A percentile compares a stretch with the other conserved stretches of the same genome.
Conservation (phyloP, 805 yeast genomes). For the Wickerhamomyces mucosus region DNA sequence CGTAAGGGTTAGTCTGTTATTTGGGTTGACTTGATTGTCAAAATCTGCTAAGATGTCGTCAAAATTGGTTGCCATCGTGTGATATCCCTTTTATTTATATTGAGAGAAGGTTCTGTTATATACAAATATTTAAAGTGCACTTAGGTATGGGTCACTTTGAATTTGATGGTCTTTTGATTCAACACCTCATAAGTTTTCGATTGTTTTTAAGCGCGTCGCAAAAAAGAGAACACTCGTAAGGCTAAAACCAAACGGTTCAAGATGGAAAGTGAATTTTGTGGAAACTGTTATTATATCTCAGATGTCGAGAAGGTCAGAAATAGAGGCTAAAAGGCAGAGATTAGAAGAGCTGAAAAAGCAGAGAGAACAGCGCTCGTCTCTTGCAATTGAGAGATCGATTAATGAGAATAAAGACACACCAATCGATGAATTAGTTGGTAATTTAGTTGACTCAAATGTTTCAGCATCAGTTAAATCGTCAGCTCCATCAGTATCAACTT, state of each 20-base stretch:
- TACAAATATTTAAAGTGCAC: no score
- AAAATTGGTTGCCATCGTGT: constrained; percentile 38
- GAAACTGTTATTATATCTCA: no score
- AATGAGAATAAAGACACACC: constrained; percentile 2
- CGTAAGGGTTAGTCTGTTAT: constrained; percentile 14
- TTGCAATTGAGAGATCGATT: constrained; percentile 2
- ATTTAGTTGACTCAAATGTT: constrained; percentile 1
- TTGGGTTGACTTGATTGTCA: constrained; percentile 37
- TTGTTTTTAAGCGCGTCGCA: no score
- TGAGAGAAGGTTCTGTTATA: no score
- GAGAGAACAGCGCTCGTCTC: constrained; percentile 31
- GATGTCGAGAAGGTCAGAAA: constrained; percentile 28
- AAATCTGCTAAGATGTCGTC: constrained; percentile 66
- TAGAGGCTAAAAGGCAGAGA: constrained; percentile 43
- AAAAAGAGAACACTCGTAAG: no score
- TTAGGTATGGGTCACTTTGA: no score
- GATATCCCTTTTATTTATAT: no score
- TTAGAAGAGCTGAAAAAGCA: constrained; percentile 42
- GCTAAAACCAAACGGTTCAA: no score
- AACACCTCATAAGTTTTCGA: no score
- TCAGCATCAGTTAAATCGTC: constrained; percentile 1
- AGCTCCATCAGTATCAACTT: no score
- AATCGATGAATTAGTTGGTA: constrained; percentile 1
- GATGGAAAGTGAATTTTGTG: no score
- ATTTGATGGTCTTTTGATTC: no score